Base-by-base conservation (phyloP, 2,329 filamentous ascomycete genomes). In the Epicoccum nigrum region DNA sequence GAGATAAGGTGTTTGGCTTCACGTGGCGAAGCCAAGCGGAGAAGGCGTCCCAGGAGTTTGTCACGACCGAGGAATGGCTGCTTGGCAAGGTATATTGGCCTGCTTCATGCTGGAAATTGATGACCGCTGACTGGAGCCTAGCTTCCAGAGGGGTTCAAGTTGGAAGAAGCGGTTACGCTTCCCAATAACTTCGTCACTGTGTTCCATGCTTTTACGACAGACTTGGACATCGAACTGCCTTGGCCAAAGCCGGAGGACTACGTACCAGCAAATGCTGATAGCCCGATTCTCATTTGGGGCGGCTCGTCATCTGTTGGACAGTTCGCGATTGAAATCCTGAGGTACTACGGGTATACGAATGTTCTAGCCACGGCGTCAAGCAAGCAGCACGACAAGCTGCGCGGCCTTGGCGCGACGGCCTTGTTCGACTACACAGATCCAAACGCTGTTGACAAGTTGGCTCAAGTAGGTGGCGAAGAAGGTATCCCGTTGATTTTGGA, bases 1-100 rank as follows among this genome's bases (percentile, higher is more conserved):
- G 84, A 0, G 83, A 86, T 60, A 69, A 74, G 12, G 83, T 86
- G 13, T 81, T 84, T 47, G 79, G 81, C 2, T 85, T 84, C 65
- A 75, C 78, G 1, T 82, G 78, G 63, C 74, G 76, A 28, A 69
- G 68, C 12, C 65, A 71, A 11, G 71, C 76, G 34, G 78, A 83
- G 60, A 81, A 81, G 47, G 79, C 78, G 2, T 78, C 82, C 48
- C 85, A 86, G 63, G 77, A 82, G 28, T 85, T 79, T 63, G 72
- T 79, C 40, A 84, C 82, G 0, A 72, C 78, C 0, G 78, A 80
- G 0, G 77, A 79, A 20, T 81, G 77, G 69, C 68, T 82, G 12
- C 73, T 71, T 2, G 64, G 45, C 3, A 59, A 65, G 45, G 67
- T 68, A 43, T 8, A 38, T 38, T 15, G 39, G 7, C 3, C 4